These are phyloP conservation scores for Lumnitzera littorea DNA, from an alignment of 345 rosid genomes.

Conservation along the genomic window DNA sequence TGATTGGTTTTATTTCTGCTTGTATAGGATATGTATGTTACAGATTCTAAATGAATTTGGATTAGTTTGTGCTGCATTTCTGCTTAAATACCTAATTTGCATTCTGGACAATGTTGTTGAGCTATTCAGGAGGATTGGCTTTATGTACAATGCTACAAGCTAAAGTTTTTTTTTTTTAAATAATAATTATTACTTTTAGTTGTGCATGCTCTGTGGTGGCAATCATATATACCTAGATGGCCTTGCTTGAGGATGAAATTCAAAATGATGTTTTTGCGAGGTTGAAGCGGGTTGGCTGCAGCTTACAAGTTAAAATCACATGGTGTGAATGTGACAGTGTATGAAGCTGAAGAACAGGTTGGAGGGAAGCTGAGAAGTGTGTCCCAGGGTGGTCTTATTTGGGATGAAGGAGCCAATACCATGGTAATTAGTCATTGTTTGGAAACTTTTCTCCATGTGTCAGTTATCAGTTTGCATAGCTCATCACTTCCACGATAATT, in stretches of 20 bases:
- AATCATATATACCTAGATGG: too few relatives aligned
- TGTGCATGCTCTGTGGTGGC: too few relatives aligned
- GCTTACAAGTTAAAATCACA: slow-evolving; percentile 77
- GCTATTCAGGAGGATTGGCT: too few relatives aligned
- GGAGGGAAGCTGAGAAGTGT: slow-evolving; percentile 88
- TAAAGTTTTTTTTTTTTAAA: not conserved
- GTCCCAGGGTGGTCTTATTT: slow-evolving; percentile 45
- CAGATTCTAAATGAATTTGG: too few relatives aligned
- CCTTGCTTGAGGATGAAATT: too few relatives aligned
- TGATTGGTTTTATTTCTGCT: too few relatives aligned
- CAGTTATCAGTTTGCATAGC: not conserved
- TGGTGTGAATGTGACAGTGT: slow-evolving; percentile 68
- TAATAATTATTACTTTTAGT: not conserved
- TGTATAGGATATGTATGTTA: too few relatives aligned
- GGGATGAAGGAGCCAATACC: slow-evolving; percentile 98
- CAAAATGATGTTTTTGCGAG: slow-evolving; percentile 3
- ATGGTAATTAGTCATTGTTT: slow-evolving; percentile 36
- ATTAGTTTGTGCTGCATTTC: too few relatives aligned
- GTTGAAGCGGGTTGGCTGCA: slow-evolving; percentile 81
- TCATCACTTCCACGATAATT: not conserved
- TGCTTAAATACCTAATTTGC: too few relatives aligned
- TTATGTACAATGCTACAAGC: too few relatives aligned
- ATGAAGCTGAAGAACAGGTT: slow-evolving; percentile 74
- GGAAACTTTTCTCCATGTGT: not conserved
- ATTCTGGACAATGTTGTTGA: too few relatives aligned